Evolutionary conservation across 1,284 basidiomycete genomes (phyloP), one percentile per base, ranked within the genome.

Genomic region (Sporisorium sorghi): DNA sequence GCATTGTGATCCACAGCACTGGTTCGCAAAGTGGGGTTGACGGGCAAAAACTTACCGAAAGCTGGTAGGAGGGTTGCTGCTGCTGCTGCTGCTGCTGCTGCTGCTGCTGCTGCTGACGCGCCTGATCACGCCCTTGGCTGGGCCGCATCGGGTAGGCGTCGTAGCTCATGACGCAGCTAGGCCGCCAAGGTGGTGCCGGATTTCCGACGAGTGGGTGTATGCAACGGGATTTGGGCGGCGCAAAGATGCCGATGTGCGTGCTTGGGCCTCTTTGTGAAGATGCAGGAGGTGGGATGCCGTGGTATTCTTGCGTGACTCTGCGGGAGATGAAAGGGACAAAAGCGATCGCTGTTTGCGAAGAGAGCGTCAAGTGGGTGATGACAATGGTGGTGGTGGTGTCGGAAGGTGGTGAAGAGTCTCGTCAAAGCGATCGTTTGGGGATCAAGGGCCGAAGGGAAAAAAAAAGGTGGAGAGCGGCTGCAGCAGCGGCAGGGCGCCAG

Each of bases 131-230:
- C 26, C 37, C 54, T 28, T 52, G 58, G 42, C 44, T 58, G 10
- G 61, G 62, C 49, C 68, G 61, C 42, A 37, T 23, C 26, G 43
- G 42, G 37, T 65, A 71, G 15, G 58, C 32, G 39, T 71, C 58
- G n/a, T 71, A 71, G 39, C 68, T 71, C 68, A 71, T 71, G 26
- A 33, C 24, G 24, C n/a, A 30, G 28, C 28, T 30, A 30, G n/a
- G n/a, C n/a, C n/a, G n/a, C n/a, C n/a, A n/a, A n/a, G n/a, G n/a
- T n/a, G n/a, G n/a, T n/a, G n/a, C n/a, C n/a, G n/a, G n/a, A n/a
- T n/a, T n/a, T n/a, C n/a, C n/a, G n/a, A n/a, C n/a, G n/a, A n/a
- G n/a, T n/a, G 21, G n/a, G n/a, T 50, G 49, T 51, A 51, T 51
- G 49, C 35, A 19, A 15, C 28, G 21, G 17, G 23, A 2, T 26